These are phyloP conservation scores for Rhodofomes roseus DNA, from an alignment of 1,284 basidiomycete species.

Conservation along the genomic window DNA sequence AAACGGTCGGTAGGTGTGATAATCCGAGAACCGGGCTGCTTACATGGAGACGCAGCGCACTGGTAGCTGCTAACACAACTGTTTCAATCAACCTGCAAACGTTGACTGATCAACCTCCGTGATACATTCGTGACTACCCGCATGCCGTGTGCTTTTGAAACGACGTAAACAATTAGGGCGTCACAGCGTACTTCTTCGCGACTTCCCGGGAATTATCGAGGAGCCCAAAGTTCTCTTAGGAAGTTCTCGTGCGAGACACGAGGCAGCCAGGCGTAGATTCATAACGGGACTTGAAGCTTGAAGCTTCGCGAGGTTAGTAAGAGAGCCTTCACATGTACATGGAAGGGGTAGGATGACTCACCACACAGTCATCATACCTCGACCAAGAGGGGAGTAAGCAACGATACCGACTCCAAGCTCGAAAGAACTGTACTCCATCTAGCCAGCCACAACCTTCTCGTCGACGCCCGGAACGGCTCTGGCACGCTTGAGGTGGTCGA, in stretches of 20 bases:
- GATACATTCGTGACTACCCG: too few relatives aligned
- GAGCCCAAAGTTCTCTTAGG: not conserved
- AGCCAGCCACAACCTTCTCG: conserved; percentile 27
- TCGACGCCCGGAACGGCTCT: conserved; percentile 36
- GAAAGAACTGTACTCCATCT: conserved; percentile 45
- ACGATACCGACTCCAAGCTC: conserved; percentile 32
- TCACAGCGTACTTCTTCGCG: conserved; percentile 22
- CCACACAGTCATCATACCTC: conserved; percentile 22
- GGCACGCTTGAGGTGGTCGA: conserved; percentile 41
- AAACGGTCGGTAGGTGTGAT: not conserved
- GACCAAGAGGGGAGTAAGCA: conserved; percentile 41
- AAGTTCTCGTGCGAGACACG: not conserved
- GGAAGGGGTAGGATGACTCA: too few relatives aligned
- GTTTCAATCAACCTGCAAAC: too few relatives aligned
- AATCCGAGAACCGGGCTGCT: too few relatives aligned
- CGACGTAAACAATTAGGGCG: too few relatives aligned
- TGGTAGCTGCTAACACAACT: too few relatives aligned
- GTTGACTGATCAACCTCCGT: too few relatives aligned
- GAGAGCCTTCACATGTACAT: too few relatives aligned
- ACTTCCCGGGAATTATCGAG: not conserved
- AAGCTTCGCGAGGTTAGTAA: not conserved
- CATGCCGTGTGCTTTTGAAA: too few relatives aligned
- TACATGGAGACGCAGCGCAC: too few relatives aligned
- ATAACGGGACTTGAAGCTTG: not conserved
- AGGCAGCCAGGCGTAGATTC: not conserved